Base-by-base conservation (phyloP, 148 eudicot genomes). In the Rhododendron simsii region DNA sequence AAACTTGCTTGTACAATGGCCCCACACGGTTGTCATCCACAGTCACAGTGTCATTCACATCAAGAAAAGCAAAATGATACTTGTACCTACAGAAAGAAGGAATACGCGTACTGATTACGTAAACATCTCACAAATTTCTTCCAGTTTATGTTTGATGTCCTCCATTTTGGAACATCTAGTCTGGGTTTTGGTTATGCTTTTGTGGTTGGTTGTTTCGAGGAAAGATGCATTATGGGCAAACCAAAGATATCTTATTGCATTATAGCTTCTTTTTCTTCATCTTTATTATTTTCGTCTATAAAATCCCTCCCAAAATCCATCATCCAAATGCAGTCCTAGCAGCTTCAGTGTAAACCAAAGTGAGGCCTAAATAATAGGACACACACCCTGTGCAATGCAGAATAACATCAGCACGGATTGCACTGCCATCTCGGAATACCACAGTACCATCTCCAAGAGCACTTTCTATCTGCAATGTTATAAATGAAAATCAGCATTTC, bases 11-110 rank as follows among this genome's bases (percentile, higher is more conserved):
- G 92, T 97, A 97, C 35, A 97, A 89, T 50, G 98, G 99, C 20
- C 96, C 98, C 85, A 97, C 98, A 15, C 96, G 91, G 87, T 94
- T 97, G 87, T 97, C 98, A 81, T 94, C 95, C 55, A 97, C 96
- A 45, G 81, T 89, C 63, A 97, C 92, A 18, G 74, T 83, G 69
- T 90, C 92, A 47, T 89, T 89, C n/a, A 92, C 89, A 12, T 90
- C 90, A 75, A 97, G 98, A 87, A 97, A 97, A 39, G 99, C 98
- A 81, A 95, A 97, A 84, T 93, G 90, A 88, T 87, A 97, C 89
- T 93, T 95, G 91, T 97, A 97, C 90, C 99, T 96, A 87, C 55
- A 85, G 50, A 59, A 35, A 28, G 23, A 45, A 71, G 81, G 50
- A 55, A n/a, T 53, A 21, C 12, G 71, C 16, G 26, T 67, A 6